Base-by-base conservation (phyloP, 23 red algal species). In the Chondrus crispus region DNA sequence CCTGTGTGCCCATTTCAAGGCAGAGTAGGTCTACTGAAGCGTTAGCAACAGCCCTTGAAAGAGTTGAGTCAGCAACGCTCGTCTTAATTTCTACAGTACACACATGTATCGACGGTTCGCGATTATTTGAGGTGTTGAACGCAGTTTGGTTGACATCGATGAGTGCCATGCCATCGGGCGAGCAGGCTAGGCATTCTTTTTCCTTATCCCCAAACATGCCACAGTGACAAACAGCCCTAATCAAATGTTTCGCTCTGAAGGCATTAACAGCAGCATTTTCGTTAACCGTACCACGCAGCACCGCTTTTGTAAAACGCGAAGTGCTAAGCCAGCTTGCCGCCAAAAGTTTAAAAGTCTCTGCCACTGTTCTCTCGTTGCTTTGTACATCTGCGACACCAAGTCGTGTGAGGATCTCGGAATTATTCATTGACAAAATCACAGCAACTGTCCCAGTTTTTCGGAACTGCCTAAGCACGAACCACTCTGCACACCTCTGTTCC, bases 1-100 rank as follows among this genome's bases (percentile, higher is more conserved):
- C n/a, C 0, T 11, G 0, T 26, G 32, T 20, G 28, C 12, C 26
- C 37, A 46, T 8, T 46, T 46, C 38, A 77, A 42, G n/a, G 43
- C 13, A 42, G 24, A 8, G 24, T 26, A 77, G 38, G 38, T 77
- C 71, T 26, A 1, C 1, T 10, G 71, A 35, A 26, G 22, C 22
- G 43, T 77, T 77, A 26, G n/a, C 8, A 42, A 77, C 38, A 39
- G 11, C 71, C 43, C 71, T 24, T 10, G 37, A 42, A 9, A 48
- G 28, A 35, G 0, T 35, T 26, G 71, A 2, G 6, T 26, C 26
- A 0, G 11, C 37, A 42, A 77, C 0, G 44, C 1, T 48, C 13
- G 71, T 76, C 38, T 77, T 77, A 13, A 77, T 77, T 48, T 77
- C 71, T 14, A 57, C 52, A 57, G 52, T n/a, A n/a, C n/a, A n/a